A percentile compares a stretch with the other conserved stretches of the same genome.
Conservation (phyloP, 2,329 filamentous ascomycete genomes). For the Harringtonia lauricola region DNA sequence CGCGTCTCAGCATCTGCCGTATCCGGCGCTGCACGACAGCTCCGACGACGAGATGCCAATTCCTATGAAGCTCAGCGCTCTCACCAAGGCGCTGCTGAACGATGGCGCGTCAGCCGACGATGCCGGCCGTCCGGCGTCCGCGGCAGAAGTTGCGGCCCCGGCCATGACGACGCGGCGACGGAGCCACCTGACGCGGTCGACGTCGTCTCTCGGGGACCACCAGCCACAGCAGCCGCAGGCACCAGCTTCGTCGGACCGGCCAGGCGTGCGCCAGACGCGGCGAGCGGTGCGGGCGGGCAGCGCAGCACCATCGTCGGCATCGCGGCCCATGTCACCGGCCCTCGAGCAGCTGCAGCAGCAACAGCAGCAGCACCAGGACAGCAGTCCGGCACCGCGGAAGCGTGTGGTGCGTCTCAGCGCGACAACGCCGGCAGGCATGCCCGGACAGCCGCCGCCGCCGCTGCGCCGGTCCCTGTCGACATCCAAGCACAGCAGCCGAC, state of each 20-base stretch:
- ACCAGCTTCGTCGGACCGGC: constrained; percentile 6
- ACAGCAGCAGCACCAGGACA: constrained; percentile 28
- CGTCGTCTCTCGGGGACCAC: constrained; percentile 25
- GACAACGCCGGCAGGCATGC: constrained; percentile 19
- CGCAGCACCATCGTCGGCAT: too few species aligned
- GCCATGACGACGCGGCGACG: constrained; percentile 38
- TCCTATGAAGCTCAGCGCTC: constrained; percentile 86
- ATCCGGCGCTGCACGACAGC: constrained; percentile 60
- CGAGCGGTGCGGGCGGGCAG: constrained; percentile 36
- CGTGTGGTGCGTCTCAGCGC: constrained; percentile 44
- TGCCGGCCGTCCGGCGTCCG: constrained; percentile 10
- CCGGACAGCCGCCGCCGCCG: constrained; percentile 27
- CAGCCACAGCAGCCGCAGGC: constrained; percentile 6
- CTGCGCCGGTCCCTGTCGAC: constrained; percentile 40
- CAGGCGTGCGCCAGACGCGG: constrained; percentile 19
- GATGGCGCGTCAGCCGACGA: constrained; percentile 43
- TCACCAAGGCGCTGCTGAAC: constrained; percentile 75
- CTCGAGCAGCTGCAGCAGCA: not conserved
- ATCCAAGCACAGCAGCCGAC: constrained; percentile 15
- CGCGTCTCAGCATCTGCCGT: constrained; percentile 25
- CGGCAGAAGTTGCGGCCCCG: constrained; percentile 19
- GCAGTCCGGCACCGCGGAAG: constrained; percentile 40
- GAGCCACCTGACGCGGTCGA: constrained; percentile 35
- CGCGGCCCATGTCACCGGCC: constrained; percentile 23
- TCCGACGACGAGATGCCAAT: constrained; percentile 90